These are phyloP conservation scores for Cladophialophora carrionii DNA, from an alignment of 2,329 filamentous ascomycete species.

Conservation along the genomic window DNA sequence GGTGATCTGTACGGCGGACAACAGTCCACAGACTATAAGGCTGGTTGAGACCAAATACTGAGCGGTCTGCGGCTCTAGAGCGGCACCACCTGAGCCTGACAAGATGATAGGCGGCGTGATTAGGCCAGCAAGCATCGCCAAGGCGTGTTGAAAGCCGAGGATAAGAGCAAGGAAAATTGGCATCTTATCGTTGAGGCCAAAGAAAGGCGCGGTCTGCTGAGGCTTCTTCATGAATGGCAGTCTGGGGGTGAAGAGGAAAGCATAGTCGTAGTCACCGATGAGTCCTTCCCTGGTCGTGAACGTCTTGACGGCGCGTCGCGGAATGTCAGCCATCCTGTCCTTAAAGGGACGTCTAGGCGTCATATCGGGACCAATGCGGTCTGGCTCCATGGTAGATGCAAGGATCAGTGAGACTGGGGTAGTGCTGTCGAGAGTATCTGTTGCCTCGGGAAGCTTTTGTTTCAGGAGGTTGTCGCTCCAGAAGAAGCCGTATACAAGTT, in stretches of 20 bases:
- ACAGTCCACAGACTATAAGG: conserved; percentile 67
- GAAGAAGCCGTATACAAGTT: not conserved
- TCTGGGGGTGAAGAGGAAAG: conserved; percentile 79
- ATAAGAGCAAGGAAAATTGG: conserved; percentile 68
- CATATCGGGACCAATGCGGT: conserved; percentile 50
- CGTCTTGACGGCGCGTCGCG: conserved; percentile 42
- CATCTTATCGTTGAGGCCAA: conserved; percentile 68
- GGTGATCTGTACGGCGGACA: conserved; percentile 68
- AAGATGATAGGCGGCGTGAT: conserved; percentile 68
- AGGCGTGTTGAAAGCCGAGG: conserved; percentile 69
- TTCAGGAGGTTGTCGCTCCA: not conserved
- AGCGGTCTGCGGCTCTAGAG: conserved; percentile 58
- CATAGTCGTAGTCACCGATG: conserved; percentile 86
- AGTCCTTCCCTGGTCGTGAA: conserved; percentile 66
- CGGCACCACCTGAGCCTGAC: conserved; percentile 58
- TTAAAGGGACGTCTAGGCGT: conserved; percentile 44
- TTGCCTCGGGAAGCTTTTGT: not conserved
- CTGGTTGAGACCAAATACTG: conserved; percentile 71
- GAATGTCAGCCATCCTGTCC: conserved; percentile 40
- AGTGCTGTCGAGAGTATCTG: not conserved
- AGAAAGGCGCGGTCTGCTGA: conserved; percentile 64
- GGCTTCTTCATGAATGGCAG: conserved; percentile 76
- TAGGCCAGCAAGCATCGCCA: conserved; percentile 66
- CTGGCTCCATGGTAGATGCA: conserved; percentile 37
- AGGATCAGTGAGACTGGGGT: not conserved